Evolutionary conservation across 768 basidiomycete species (phyloP), one percentile per base, ranked within the genome.

Genomic region (Macrocybe gigantea): DNA sequence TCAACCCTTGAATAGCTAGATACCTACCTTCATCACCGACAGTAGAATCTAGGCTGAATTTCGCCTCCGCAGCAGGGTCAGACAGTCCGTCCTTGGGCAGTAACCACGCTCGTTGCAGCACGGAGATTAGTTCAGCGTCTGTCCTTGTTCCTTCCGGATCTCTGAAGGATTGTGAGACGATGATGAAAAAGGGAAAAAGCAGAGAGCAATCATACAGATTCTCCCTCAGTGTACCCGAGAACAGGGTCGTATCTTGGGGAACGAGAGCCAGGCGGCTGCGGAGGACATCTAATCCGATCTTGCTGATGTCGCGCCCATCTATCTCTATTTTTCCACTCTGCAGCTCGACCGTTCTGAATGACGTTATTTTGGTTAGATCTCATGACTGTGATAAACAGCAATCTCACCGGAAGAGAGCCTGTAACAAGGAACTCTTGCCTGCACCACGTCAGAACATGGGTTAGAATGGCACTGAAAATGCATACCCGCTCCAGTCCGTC

Each of bases 241-340:
- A 83, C n/a, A 82, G 59, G 12, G 74, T 71, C 12, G 67, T 69
- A 39, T 83, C 80, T 61, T 86, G 87, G 1, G 85, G 87, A 9
- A 89, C 84, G 36, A 88, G 72, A 4, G 83, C 79, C 3, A 88
- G 61, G 12, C 74, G 68, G 15, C 64, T 62, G 5, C 83, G 71
- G 1, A 85, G 66, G 11, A 58, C 70, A 49, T 78, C 73, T 6
- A 88, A 67, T 0, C 81, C 82, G 22, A 87, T 67, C 10, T 67
- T 59, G 14, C 61, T 62, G 50, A 77, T 80, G 54, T 86, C 72
- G 30, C 62, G 58, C 2, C 76, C 78, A 52, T 85, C 82, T 40
- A 84, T 78, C 35, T 69, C 63, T 48, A 91, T 81, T 14, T 58
- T 60, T 0, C 89, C 88, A 0, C 64, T 58, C 38, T 72, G 67